Evolutionary conservation across 164 flowering plant genomes (phyloP).

Genomic region (Magnolia changhungtana): DNA sequence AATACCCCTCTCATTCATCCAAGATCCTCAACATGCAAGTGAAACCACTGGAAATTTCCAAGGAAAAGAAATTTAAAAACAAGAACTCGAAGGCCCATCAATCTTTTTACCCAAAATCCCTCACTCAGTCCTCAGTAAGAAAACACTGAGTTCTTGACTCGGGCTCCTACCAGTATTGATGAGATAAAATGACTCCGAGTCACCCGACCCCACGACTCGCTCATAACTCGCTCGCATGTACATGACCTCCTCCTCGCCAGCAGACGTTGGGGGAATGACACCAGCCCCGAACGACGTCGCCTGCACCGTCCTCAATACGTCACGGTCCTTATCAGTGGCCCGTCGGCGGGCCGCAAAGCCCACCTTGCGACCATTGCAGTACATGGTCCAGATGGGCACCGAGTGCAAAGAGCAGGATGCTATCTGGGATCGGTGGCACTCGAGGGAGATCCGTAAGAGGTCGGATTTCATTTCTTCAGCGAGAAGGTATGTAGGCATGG

Average conservation of each 20-base stretch:
- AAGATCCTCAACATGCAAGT: too few species aligned
- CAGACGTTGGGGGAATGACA: constrained; percentile 41
- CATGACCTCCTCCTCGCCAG: constrained; percentile 10
- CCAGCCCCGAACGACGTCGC: constrained; percentile 75
- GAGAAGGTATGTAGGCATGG: constrained; percentile 50
- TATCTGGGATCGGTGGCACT: constrained; percentile 35
- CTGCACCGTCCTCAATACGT: constrained; percentile 61
- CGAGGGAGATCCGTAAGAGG: constrained; percentile 65
- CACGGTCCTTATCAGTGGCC: constrained; percentile 31
- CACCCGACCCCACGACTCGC: constrained; percentile 60
- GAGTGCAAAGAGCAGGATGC: constrained; percentile 45
- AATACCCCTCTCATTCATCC: too few species aligned
- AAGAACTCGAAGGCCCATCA: background rate
- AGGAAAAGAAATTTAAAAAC: too few species aligned
- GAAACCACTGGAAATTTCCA: too few species aligned
- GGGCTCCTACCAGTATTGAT: constrained; percentile 55
- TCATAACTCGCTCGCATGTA: constrained; percentile 86
- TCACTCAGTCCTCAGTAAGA: constrained; percentile 63
- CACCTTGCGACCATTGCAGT: constrained; percentile 55
- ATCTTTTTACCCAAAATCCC: background rate
- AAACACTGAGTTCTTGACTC: constrained; percentile 76
- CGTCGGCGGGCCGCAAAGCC: constrained; percentile 57
- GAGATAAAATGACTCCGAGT: constrained; percentile 79
- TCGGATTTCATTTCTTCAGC: constrained; percentile 70
- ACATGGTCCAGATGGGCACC: constrained; percentile 65